Evolutionary conservation across 2,329 filamentous ascomycete genomes (phyloP).

Genomic region (Boeremia exigua): DNA sequence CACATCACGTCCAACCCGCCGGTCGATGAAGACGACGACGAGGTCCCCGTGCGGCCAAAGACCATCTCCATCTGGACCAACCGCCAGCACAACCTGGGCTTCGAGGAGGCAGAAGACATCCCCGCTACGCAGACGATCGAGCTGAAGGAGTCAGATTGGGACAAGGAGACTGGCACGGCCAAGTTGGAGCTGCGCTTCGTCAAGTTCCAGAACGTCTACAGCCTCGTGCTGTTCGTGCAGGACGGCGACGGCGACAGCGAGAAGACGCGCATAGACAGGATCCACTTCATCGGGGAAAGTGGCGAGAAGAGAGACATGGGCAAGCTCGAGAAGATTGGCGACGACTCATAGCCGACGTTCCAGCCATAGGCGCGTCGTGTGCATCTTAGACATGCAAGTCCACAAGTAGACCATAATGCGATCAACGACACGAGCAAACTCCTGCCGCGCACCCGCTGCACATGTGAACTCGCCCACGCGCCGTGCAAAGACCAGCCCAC

Average conservation of each 20-base stretch:
- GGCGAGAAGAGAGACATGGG: slow-evolving; percentile 93
- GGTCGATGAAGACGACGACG: slow-evolving; percentile 63
- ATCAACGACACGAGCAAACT: slow-evolving; percentile 8
- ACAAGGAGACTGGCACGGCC: slow-evolving; percentile 57
- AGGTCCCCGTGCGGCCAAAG: slow-evolving; percentile 79
- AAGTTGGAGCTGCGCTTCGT: slow-evolving; percentile 78
- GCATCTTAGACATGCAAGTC: not conserved
- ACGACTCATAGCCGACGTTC: slow-evolving; percentile 55
- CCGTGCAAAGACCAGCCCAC: not conserved
- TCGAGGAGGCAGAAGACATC: slow-evolving; percentile 91
- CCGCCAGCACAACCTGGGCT: slow-evolving; percentile 86
- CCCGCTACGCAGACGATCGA: slow-evolving; percentile 80
- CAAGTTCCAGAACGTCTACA: slow-evolving; percentile 95
- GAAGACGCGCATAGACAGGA: slow-evolving; percentile 80
- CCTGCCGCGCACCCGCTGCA: not conserved
- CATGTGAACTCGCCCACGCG: not conserved
- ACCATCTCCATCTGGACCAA: slow-evolving; percentile 88
- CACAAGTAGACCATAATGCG: slow-evolving; percentile 7
- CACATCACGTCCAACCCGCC: slow-evolving; percentile 84
- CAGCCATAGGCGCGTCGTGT: not conserved
- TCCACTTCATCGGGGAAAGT: slow-evolving; percentile 83
- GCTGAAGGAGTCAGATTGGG: slow-evolving; percentile 78
- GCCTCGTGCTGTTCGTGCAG: slow-evolving; percentile 84
- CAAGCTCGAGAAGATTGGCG: slow-evolving; percentile 92
- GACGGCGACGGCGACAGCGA: slow-evolving; percentile 82